phyloP scores from a whole-genome alignment of 805 yeast genomes.

The Diddensiella santjacobensis region DNA sequence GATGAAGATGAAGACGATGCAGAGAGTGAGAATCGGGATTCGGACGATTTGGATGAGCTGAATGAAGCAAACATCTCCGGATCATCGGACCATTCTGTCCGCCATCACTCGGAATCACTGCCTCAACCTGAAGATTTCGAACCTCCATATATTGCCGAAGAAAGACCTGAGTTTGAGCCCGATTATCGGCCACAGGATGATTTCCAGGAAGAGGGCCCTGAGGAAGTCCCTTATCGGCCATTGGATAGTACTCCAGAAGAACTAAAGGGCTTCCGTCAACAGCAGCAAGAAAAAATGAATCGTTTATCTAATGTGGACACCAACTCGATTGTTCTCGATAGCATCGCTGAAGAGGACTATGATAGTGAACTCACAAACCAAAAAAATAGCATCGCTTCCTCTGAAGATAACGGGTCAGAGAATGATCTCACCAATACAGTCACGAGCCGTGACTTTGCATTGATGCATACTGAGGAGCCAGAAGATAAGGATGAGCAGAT shows the following conservation, averaged over 20 bases:
- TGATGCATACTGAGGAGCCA: constrained; percentile 12
- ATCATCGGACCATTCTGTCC: background rate
- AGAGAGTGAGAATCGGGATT: constrained; percentile 7
- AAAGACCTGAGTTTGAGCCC: constrained; percentile 1
- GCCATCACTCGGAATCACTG: background rate
- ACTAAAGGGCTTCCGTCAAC: constrained; percentile 1
- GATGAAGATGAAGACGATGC: constrained; percentile 41
- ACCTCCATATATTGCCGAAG: background rate
- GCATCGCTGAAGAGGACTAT: constrained; percentile 10
- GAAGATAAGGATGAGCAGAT: constrained; percentile 41
- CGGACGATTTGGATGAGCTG: background rate
- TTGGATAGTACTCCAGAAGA: constrained; percentile 6
- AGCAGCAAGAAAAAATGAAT: background rate
- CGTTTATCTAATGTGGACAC: background rate
- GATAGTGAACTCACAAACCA: constrained; percentile 3
- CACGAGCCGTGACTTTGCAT: background rate
- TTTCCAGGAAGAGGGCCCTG: background rate
- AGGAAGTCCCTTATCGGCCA: background rate
- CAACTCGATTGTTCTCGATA: constrained; percentile 6
- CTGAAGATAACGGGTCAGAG: background rate
- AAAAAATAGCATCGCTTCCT: background rate
- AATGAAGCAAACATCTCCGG: background rate
- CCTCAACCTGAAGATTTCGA: background rate
- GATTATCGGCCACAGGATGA: constrained; percentile 2
- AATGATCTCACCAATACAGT: background rate